A percentile compares a stretch with the other conserved stretches of the same genome.
Evolutionary conservation across 1,284 basidiomycete species (phyloP).

Genomic region (Ustilago esculenta): DNA sequence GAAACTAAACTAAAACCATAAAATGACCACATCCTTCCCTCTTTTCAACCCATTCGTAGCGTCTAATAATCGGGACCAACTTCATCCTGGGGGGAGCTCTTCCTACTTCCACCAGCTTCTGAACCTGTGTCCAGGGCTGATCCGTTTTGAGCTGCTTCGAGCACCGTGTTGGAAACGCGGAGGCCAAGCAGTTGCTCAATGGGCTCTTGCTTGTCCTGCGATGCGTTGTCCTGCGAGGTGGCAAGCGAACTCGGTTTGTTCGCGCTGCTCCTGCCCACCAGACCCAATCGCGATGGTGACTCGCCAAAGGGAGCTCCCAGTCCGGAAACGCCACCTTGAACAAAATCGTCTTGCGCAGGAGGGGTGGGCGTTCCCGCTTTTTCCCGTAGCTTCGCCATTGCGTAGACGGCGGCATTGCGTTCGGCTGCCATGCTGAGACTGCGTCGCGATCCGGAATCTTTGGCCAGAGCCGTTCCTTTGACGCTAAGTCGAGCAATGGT

Average conservation of each 20-base stretch:
- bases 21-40: too few relatives aligned
- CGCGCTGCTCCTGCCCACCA: too few relatives aligned
- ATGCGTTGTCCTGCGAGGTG: slow-evolving; percentile 5
- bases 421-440: slow-evolving; percentile 38
- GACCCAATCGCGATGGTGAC: too few relatives aligned
- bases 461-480: slow-evolving; percentile 41
- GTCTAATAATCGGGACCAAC: slow-evolving; percentile 1
- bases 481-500: slow-evolving; percentile 56
- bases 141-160: slow-evolving; percentile 22
- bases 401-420: slow-evolving; percentile 34
- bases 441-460: slow-evolving; percentile 14
- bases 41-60: too few relatives aligned
- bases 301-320: slow-evolving; percentile 22
- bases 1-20: too few relatives aligned
- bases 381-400: slow-evolving; percentile 41
- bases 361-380: slow-evolving; percentile 15
- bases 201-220: not conserved
- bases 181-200: slow-evolving; percentile 19
- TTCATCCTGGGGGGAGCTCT: slow-evolving; percentile 13
- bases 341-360: slow-evolving; percentile 1
- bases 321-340: too few relatives aligned
- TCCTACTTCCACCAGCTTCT: slow-evolving; percentile 15
- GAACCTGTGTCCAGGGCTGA: slow-evolving; percentile 27
- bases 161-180: not conserved
- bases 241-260: slow-evolving; percentile 13